Conservation (phyloP, 371 early-diverging fungal genomes). For the Syncephalastrum racemosum region DNA sequence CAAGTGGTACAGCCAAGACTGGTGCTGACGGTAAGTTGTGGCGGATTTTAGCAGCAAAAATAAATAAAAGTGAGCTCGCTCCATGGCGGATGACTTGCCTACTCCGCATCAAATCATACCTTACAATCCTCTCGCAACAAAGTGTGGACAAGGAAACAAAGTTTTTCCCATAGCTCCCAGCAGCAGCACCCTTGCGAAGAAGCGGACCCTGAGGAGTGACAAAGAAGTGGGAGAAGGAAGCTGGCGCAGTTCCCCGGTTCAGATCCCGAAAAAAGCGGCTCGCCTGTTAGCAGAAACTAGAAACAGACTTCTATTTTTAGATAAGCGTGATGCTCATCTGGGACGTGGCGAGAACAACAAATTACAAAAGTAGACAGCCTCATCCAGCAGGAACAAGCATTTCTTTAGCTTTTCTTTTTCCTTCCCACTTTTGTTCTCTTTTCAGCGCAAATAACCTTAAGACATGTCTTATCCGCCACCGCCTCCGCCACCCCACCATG, state of each 20-base stretch:
- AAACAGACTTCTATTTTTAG: slow-evolving; percentile 8
- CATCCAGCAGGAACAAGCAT: neutral
- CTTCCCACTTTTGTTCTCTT: neutral
- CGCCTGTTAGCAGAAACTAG: slow-evolving; percentile 1
- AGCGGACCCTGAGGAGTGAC: neutral
- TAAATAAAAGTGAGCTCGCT: too few relatives aligned
- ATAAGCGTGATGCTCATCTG: neutral
- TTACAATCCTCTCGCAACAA: too few relatives aligned
- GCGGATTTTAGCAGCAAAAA: too few relatives aligned
- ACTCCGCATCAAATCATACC: too few relatives aligned
- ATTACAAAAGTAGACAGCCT: neutral
- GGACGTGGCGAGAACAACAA: too few relatives aligned
- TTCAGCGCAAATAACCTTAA: neutral
- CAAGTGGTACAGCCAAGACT: too few relatives aligned
- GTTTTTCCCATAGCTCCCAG: too few relatives aligned
- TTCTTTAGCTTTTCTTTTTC: slow-evolving; percentile 5
- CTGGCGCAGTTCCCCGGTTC: neutral
- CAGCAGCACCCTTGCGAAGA: slow-evolving; percentile 1
- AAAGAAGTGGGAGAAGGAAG: slow-evolving; percentile 1
- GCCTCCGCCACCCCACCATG: slow-evolving; percentile 11
- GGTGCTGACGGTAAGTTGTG: too few relatives aligned
- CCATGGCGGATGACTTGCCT: too few relatives aligned
- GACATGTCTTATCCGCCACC: slow-evolving; percentile 6
- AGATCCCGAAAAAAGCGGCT: neutral
- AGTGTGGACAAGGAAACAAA: too few relatives aligned